Evolutionary conservation across 495 filamentous ascomycete genomes (phyloP).

Genomic region (Usnea hakonensis): DNA sequence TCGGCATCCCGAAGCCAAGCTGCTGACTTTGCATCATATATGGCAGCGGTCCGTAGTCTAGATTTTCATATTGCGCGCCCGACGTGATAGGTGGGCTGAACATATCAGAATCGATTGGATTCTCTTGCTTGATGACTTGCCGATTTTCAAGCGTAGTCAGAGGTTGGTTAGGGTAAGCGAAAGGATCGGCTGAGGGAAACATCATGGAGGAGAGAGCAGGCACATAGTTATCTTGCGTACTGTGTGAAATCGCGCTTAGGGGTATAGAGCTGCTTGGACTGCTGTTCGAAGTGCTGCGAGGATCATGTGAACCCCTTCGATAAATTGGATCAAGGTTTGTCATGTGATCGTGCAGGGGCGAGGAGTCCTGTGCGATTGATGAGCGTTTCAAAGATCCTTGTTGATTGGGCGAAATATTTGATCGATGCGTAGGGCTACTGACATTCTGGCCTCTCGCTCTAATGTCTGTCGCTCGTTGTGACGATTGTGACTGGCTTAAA

Average conservation of each 20-base stretch:
- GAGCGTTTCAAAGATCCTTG: slow-evolving; percentile 6
- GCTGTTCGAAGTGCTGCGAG: slow-evolving; percentile 15
- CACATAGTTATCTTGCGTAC: slow-evolving; percentile 40
- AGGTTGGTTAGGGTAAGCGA: slow-evolving; percentile 82
- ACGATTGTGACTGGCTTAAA: slow-evolving; percentile 28
- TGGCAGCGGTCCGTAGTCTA: neutral
- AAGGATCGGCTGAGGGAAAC: slow-evolving; percentile 86
- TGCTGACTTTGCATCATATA: slow-evolving; percentile 12
- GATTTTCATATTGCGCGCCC: slow-evolving; percentile 5
- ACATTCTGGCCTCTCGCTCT: neutral
- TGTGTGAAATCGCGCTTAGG: slow-evolving; percentile 29
- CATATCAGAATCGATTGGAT: slow-evolving; percentile 1
- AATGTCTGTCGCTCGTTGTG: slow-evolving; percentile 27
- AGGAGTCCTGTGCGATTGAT: slow-evolving; percentile 11
- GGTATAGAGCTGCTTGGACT: slow-evolving; percentile 18
- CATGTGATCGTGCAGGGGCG: slow-evolving; percentile 12
- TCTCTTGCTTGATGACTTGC: slow-evolving; percentile 25
- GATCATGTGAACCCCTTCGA: slow-evolving; percentile 14
- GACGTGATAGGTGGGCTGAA: slow-evolving; percentile 5
- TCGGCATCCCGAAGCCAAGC: slow-evolving; percentile 12
- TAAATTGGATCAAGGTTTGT: slow-evolving; percentile 3
- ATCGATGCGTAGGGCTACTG: slow-evolving; percentile 14
- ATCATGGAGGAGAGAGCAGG: slow-evolving; percentile 80
- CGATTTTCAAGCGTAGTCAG: slow-evolving; percentile 56
- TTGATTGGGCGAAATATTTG: slow-evolving; percentile 10